Percentiles rank a stretch among this genome's conserved stretches.
These are phyloP conservation scores for Pleurotus salmoneostramineus DNA, from an alignment of 768 basidiomycete genomes.

Conservation along the genomic window DNA sequence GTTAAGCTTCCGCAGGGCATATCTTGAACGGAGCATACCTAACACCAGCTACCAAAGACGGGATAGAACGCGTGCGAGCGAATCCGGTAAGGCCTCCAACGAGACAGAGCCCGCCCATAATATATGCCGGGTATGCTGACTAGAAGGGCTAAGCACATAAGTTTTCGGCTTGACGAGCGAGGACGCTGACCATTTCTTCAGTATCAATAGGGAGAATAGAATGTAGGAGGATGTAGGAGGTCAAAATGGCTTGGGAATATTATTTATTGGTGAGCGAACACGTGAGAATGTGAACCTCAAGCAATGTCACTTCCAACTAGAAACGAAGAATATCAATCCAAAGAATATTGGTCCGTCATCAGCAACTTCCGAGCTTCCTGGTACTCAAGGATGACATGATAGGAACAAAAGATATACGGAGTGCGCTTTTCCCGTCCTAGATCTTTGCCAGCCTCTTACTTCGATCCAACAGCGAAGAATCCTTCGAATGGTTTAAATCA, in stretches of 20 bases:
- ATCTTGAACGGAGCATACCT: slow-evolving; percentile 41
- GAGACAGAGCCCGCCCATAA: slow-evolving; percentile 74
- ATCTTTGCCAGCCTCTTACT: not conserved
- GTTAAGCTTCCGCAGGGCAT: not conserved
- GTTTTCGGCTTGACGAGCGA: no score
- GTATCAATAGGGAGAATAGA: no score
- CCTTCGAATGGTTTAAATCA: slow-evolving; percentile 87
- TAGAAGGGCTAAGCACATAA: slow-evolving; percentile 17
- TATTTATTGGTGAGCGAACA: no score
- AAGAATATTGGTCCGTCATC: slow-evolving; percentile 58
- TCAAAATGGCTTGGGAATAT: no score
- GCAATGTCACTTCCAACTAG: slow-evolving; percentile 42
- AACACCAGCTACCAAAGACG: slow-evolving; percentile 80
- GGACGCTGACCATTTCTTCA: no score
- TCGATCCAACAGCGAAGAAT: slow-evolving; percentile 27
- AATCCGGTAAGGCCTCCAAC: slow-evolving; percentile 76
- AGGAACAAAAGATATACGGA: slow-evolving; percentile 72
- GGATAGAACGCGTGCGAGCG: slow-evolving; percentile 68
- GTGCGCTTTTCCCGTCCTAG: slow-evolving; percentile 32
- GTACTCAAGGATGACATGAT: slow-evolving; percentile 6
- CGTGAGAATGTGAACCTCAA: not conserved
- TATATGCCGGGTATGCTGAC: slow-evolving; percentile 81
- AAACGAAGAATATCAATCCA: slow-evolving; percentile 68
- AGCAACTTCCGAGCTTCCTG: not conserved
- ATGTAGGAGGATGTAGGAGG: no score